phyloP scores from a whole-genome alignment of 2,329 filamentous ascomycete species.

The Trichoderma sp. region DNA sequence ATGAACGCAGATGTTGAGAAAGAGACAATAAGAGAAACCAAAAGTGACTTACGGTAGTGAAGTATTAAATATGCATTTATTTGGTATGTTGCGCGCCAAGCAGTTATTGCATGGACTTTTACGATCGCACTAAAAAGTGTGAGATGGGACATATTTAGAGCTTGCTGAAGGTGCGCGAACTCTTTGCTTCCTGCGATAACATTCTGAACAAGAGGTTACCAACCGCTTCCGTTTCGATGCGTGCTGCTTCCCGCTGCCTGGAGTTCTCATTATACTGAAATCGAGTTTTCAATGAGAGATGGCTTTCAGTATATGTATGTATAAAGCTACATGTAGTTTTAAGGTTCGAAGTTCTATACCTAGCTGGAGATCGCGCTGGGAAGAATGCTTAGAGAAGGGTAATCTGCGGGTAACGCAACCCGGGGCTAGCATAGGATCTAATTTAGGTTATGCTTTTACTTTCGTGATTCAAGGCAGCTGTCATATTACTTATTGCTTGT shows the following conservation, averaged over 20 bases:
- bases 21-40: not conserved
- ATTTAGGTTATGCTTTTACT: not conserved
- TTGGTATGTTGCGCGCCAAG: not conserved
- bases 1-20: not conserved
- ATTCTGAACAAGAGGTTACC: not conserved
- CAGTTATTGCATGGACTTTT: not conserved
- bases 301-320: rapidly evolving
- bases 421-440: not conserved
- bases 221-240: not conserved
- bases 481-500: not conserved
- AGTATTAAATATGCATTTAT: not conserved
- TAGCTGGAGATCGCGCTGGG: not conserved
- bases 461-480: too few relatives aligned
- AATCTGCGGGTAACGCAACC: not conserved
- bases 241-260: not conserved
- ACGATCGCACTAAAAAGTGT: not conserved
- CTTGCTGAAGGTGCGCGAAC: not conserved
- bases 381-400: not conserved
- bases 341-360: not conserved
- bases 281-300: not conserved
- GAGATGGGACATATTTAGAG: not conserved
- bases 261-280: not conserved
- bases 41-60: not conserved
- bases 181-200: not conserved
- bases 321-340: not conserved